Conservation (phyloP, 1,284 basidiomycete species). For the Golubevia sp. region DNA sequence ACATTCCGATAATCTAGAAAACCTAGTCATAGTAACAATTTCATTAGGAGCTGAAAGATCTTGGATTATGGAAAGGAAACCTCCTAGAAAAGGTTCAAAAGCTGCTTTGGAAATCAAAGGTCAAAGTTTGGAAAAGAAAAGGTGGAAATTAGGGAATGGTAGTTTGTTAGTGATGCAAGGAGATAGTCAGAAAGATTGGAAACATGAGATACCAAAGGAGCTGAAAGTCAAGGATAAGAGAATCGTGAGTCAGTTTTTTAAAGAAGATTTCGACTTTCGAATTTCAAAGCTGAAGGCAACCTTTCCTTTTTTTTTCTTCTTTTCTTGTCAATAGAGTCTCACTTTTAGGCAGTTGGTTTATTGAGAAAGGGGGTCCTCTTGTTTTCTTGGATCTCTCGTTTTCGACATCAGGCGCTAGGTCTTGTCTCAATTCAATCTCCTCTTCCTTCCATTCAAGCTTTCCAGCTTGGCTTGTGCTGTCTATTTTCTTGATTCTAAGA, state of each 20-base stretch:
- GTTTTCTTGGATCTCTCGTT: too few relatives aligned
- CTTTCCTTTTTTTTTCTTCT: not conserved
- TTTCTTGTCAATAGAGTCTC: slow-evolving; percentile 18
- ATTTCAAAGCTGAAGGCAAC: not conserved
- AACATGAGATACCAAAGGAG: slow-evolving; percentile 58
- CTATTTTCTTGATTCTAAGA: too few relatives aligned
- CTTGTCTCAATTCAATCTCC: too few relatives aligned
- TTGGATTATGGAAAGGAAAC: slow-evolving; percentile 64
- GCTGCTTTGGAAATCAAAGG: slow-evolving; percentile 6
- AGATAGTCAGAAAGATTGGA: slow-evolving; percentile 66
- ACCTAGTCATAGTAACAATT: slow-evolving; percentile 66
- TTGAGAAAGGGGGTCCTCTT: too few relatives aligned
- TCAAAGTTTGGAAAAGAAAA: slow-evolving; percentile 18
- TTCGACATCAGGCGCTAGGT: too few relatives aligned
- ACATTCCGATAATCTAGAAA: slow-evolving; percentile 16
- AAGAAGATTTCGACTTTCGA: not conserved
- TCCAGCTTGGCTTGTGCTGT: too few relatives aligned
- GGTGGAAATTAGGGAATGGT: slow-evolving; percentile 64
- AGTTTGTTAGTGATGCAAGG: slow-evolving; percentile 68
- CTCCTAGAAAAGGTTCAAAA: slow-evolving; percentile 2
- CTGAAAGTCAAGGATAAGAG: slow-evolving; percentile 28
- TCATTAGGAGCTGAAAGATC: slow-evolving; percentile 65
- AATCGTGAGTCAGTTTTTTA: slow-evolving; percentile 20
- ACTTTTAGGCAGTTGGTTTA: slow-evolving; percentile 36
- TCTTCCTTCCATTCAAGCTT: too few relatives aligned